phyloP scores from a whole-genome alignment of 2,329 filamentous ascomycete species.

The Aspergillus sp. region DNA sequence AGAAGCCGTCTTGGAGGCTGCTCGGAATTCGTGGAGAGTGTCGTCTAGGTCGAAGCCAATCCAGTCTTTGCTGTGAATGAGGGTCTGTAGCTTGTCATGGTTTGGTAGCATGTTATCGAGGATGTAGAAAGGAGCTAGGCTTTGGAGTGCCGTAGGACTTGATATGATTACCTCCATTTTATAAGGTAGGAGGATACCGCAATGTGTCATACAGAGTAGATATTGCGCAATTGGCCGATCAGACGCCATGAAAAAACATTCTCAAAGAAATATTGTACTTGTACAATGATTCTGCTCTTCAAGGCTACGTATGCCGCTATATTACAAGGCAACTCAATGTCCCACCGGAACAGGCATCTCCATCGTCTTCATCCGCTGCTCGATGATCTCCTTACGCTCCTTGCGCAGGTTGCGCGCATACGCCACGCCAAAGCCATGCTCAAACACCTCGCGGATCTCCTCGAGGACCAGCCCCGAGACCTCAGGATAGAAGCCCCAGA shows the following conservation, averaged over 20 bases:
- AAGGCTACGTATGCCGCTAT: no score
- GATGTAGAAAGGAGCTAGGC: no score
- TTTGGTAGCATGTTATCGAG: no score
- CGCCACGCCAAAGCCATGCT: constrained; percentile 49
- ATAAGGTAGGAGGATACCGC: no score
- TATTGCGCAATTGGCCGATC: no score
- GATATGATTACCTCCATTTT: no score
- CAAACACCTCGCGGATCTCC: constrained; percentile 48
- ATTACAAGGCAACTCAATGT: neutral
- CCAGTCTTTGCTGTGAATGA: constrained; percentile 24
- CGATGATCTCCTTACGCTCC: constrained; percentile 28
- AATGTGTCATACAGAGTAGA: no score
- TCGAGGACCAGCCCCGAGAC: constrained; percentile 22
- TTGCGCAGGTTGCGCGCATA: constrained; percentile 42
- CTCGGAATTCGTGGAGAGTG: constrained; percentile 49
- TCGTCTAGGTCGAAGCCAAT: constrained; percentile 52
- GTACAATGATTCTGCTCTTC: neutral
- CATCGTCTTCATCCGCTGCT: constrained; percentile 20
- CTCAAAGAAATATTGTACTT: no score
- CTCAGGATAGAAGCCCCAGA: constrained; percentile 27
- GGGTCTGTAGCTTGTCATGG: no score
- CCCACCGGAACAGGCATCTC: constrained; percentile 1
- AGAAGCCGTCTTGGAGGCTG: constrained; percentile 39
- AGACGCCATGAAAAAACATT: no score
- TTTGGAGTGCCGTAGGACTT: no score